Base-by-base conservation (phyloP, 192 early-diverging fungal genomes). In the Linderina pennispora region DNA sequence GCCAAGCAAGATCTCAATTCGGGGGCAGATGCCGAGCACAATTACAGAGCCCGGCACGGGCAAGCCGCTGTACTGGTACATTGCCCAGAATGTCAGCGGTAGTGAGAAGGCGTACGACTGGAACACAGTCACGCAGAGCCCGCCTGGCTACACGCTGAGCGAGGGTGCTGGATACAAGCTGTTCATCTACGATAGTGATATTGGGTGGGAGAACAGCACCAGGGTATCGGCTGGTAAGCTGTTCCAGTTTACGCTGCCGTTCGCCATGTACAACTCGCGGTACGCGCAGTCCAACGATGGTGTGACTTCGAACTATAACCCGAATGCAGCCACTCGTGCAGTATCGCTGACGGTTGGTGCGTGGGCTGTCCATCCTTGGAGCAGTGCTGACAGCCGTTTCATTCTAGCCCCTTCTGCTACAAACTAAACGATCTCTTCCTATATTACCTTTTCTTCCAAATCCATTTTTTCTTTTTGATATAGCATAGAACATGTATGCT, bases 191-290 rank as follows among this genome's bases (percentile, higher is more conserved):
- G 69, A 73, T 44, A 50, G 62, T 43, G 53, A 61, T 35, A 62
- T 73, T 52, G 69, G 69, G 15, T 66, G 62, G 62, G 63, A 73
- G 8, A 73, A 73, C 58, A 66, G 62, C 57, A 73, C 62, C 2
- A 57, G 50, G 10, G 69, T 65, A 4, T 58, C 48, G 45, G 43
- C 69, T 7, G 63, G 69, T n/a, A 54, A 55, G 40, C 47, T 73
- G 36, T 73, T 71, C 51, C 67, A 71, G 67, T 71, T 71, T 41
- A 71, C 63, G 69, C 49, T 73, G 13, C 61, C 61, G 21, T 73
- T 73, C 40, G 61, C 69, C 33, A 73, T 73, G 69, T 73, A 73
- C 62, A 73, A 73, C 33, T 73, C 69, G 53, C 62, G 62, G 45
- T 73, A 73, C 37, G 48, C 48, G 1, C 62, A 73, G 43, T 61